Evolutionary conservation across 768 basidiomycete genomes (phyloP).

Genomic region (Naganishia friedmannii): DNA sequence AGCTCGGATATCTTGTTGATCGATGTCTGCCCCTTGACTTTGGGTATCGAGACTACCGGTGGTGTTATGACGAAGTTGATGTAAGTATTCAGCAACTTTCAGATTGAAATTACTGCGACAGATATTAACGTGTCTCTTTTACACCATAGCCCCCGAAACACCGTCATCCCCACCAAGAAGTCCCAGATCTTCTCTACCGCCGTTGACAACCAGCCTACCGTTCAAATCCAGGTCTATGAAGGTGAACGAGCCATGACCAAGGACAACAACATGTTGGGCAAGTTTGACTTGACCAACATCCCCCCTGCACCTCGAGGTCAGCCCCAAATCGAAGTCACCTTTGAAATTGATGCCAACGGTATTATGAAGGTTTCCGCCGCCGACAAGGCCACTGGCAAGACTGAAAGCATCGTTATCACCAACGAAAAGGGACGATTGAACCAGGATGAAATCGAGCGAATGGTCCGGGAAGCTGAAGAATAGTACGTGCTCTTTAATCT

Average conservation of each 20-base stretch:
- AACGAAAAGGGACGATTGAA: slow-evolving; percentile 90
- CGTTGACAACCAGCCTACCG: slow-evolving; percentile 54
- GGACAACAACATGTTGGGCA: slow-evolving; percentile 97
- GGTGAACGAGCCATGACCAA: slow-evolving; percentile 97
- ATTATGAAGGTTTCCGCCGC: slow-evolving; percentile 91
- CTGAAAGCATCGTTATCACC: slow-evolving; percentile 55
- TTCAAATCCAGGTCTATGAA: slow-evolving; percentile 59
- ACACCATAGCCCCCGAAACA: slow-evolving; percentile 40
- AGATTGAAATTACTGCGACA: too few species aligned
- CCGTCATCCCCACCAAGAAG: slow-evolving; percentile 52
- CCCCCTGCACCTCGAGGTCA: slow-evolving; percentile 96
- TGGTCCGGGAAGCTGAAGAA: slow-evolving; percentile 92
- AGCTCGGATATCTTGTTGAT: slow-evolving; percentile 87
- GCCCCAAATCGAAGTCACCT: slow-evolving; percentile 95
- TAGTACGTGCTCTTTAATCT: slow-evolving; percentile 46
- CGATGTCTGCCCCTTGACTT: slow-evolving; percentile 71
- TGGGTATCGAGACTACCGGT: slow-evolving; percentile 89
- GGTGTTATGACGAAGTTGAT: slow-evolving; percentile 99
- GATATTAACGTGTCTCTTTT: slow-evolving; percentile 3
- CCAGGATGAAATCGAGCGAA: slow-evolving; percentile 97
- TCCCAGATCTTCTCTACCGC: slow-evolving; percentile 54
- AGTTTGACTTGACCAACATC: slow-evolving; percentile 95
- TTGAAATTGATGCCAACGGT: slow-evolving; percentile 79
- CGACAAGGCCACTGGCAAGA: slow-evolving; percentile 97
- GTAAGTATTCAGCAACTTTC: slow-evolving; percentile 11